Evolutionary conservation across 179 eudicot genomes (phyloP).

Genomic region (Nepenthes alata): DNA sequence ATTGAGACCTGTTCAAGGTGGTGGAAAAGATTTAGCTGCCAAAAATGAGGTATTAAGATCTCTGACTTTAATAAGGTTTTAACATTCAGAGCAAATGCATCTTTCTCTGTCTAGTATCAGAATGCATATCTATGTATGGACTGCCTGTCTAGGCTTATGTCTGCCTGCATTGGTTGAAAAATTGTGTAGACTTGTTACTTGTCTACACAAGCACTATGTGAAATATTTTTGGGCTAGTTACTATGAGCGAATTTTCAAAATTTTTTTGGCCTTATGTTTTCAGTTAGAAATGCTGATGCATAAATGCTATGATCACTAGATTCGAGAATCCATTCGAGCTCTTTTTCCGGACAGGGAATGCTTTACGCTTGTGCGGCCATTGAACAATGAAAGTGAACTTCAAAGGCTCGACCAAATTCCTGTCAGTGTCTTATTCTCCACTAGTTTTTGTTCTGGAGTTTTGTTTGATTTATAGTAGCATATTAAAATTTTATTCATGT

Average conservation of each 20-base stretch:
- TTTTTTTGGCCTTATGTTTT: not conserved
- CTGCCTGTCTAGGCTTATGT: not conserved
- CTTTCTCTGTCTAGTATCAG: not conserved
- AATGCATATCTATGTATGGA: too few relatives aligned
- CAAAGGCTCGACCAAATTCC: constrained; percentile 88
- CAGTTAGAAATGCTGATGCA: constrained; percentile 10
- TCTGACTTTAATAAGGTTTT: not conserved
- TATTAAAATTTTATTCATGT: not conserved
- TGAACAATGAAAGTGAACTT: constrained; percentile 76
- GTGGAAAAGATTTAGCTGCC: constrained; percentile 59
- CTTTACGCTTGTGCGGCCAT: constrained; percentile 87
- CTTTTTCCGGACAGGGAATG: constrained; percentile 98
- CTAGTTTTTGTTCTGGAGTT: constrained; percentile 4
- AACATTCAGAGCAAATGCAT: not conserved
- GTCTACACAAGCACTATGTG: not conserved
- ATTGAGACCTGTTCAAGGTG: constrained; percentile 72
- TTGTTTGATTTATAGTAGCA: not conserved
- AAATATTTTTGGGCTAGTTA: too few relatives aligned
- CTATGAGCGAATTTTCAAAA: not conserved
- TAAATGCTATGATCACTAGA: constrained; percentile 28
- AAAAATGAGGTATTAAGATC: constrained; percentile 69
- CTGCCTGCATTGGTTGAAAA: not conserved
- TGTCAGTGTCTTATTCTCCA: constrained; percentile 30
- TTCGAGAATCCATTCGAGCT: constrained; percentile 89
- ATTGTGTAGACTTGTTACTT: not conserved